Percentiles rank a stretch among this genome's conserved stretches.
These are phyloP conservation scores for Fusarium bactridioides DNA, from an alignment of 2,329 filamentous ascomycete genomes.

Conservation along the genomic window DNA sequence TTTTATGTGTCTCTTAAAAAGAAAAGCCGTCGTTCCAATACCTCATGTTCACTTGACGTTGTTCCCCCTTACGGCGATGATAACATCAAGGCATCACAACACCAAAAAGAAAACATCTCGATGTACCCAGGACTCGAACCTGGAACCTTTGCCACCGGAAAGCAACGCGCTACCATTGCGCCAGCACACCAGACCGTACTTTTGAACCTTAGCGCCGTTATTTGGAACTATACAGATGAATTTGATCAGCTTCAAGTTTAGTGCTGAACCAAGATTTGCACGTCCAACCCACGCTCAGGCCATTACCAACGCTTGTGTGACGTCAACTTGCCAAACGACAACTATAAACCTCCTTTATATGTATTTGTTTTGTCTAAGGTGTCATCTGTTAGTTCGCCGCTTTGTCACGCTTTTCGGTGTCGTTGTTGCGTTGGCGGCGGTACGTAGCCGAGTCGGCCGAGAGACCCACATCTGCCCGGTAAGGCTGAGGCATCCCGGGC, in stretches of 20 bases:
- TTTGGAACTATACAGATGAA: accelerated
- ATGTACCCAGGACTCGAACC: conserved; percentile 47
- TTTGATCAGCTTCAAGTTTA: accelerated
- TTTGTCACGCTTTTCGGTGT: too few relatives aligned
- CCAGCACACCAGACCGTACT: not conserved
- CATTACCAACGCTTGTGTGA: too few relatives aligned
- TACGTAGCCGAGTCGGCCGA: not conserved
- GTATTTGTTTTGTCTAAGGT: accelerated
- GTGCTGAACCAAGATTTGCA: not conserved
- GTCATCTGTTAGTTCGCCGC: accelerated
- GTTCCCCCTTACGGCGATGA: too few relatives aligned
- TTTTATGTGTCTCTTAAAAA: too few relatives aligned
- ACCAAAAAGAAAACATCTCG: not conserved
- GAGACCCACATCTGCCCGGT: not conserved
- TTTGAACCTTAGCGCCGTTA: accelerated
- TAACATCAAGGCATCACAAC: not conserved
- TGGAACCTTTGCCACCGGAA: conserved; percentile 49
- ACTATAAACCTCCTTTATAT: not conserved
- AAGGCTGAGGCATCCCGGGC: not conserved
- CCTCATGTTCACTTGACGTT: too few relatives aligned
- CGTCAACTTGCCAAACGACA: too few relatives aligned
- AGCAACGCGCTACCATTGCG: conserved; percentile 44
- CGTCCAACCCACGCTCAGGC: accelerated
- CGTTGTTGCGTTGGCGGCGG: not conserved
- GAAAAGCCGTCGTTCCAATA: too few relatives aligned